These are phyloP conservation scores for Yamadazyma sp. DNA, from an alignment of 1,139 yeast species.

Conservation along the genomic window DNA sequence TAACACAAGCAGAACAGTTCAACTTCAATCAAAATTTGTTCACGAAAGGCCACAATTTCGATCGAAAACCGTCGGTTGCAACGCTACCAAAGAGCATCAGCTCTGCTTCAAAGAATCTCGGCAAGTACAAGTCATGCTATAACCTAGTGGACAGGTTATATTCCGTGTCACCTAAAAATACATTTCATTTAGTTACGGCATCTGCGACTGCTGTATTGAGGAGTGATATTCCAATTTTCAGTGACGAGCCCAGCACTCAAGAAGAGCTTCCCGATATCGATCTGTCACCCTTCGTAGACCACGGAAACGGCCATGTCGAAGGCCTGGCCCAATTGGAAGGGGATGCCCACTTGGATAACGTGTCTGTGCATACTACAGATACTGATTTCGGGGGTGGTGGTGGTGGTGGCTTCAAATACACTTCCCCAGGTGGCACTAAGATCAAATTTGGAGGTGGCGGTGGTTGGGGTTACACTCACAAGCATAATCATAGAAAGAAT, in stretches of 20 bases:
- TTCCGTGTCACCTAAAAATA: conserved; percentile 43
- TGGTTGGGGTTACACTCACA: conserved; percentile 25
- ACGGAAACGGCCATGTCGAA: background rate
- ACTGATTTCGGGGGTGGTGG: conserved; percentile 24
- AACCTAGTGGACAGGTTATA: conserved; percentile 36
- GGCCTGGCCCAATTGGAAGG: background rate
- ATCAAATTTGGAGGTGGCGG: conserved; percentile 30
- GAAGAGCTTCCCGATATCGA: background rate
- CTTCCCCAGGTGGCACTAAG: conserved; percentile 24
- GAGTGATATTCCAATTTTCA: conserved; percentile 11
- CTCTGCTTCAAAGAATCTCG: conserved; percentile 5
- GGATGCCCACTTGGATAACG: conserved; percentile 7
- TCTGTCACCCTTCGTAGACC: conserved; percentile 3
- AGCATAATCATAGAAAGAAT: conserved; percentile 5
- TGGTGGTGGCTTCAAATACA: conserved; percentile 26
- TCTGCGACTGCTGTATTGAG: conserved; percentile 28
- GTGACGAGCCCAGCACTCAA: conserved; percentile 1
- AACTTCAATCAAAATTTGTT: conserved; percentile 8
- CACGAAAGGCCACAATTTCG: conserved; percentile 1
- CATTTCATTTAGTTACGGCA: conserved; percentile 34
- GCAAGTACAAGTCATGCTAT: conserved; percentile 23
- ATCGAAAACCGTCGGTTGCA: conserved; percentile 5
- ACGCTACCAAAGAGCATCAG: conserved; percentile 3
- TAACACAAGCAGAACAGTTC: conserved; percentile 2
- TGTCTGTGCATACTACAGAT: conserved; percentile 12